Evolutionary conservation across 345 rosid genomes (phyloP).

Genomic region (Microthlaspi erraticum): DNA sequence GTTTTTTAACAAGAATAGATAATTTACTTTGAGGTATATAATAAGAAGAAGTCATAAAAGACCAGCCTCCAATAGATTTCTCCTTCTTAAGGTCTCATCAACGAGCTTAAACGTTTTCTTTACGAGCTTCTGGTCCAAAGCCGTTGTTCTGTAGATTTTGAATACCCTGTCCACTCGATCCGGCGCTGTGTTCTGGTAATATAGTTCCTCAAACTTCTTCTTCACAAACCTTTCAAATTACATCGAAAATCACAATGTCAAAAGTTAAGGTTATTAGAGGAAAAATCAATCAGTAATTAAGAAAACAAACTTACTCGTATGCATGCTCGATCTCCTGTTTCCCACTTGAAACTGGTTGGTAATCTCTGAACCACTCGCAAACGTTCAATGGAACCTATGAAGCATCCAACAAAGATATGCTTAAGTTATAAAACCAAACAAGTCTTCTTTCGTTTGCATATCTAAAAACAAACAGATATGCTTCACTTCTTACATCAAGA

Average conservation of each 20-base stretch:
- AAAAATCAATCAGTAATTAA: not conserved
- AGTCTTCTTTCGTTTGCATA: not conserved
- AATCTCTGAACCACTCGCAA: slow-evolving; percentile 97
- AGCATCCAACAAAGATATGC: not conserved
- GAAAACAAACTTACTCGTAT: slow-evolving; percentile 70
- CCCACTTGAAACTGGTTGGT: slow-evolving; percentile 84
- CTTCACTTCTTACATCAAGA: slow-evolving; percentile 62
- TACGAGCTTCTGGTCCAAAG: slow-evolving; percentile 95
- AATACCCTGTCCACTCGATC: slow-evolving; percentile 90
- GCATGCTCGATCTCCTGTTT: slow-evolving; percentile 97
- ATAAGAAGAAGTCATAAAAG: slow-evolving; percentile 57
- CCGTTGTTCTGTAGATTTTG: slow-evolving; percentile 93
- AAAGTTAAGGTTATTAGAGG: not conserved
- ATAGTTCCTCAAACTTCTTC: slow-evolving; percentile 94
- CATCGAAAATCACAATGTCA: not conserved
- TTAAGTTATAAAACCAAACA: not conserved
- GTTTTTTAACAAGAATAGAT: not conserved
- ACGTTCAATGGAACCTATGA: slow-evolving; percentile 80
- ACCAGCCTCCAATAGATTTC: slow-evolving; percentile 95
- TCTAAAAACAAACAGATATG: slow-evolving; percentile 4
- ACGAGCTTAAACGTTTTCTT: slow-evolving; percentile 99
- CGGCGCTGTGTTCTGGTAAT: slow-evolving; percentile 84
- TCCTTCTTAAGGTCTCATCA: slow-evolving; percentile 87
- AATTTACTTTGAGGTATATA: slow-evolving; percentile 36
- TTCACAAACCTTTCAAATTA: slow-evolving; percentile 75